A percentile compares a stretch with the other conserved stretches of the same genome.
These are phyloP conservation scores for Mucor indicus DNA, from an alignment of 371 early-diverging fungal genomes.

Conservation along the genomic window DNA sequence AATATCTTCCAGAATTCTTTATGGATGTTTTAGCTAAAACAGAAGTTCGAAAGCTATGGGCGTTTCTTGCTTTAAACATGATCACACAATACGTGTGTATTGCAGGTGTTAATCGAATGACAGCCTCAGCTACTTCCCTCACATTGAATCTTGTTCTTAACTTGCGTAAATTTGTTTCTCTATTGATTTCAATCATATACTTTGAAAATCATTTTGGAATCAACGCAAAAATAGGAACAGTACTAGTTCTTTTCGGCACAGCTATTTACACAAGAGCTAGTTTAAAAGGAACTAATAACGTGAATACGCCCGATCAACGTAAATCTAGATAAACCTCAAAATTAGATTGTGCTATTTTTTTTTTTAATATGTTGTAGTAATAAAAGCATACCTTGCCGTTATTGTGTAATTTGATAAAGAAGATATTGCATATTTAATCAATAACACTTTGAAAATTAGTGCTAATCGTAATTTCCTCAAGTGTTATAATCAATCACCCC, in stretches of 20 bases:
- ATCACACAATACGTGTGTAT: slow-evolving; percentile 85
- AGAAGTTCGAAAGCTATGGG: slow-evolving; percentile 65
- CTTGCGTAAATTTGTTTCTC: slow-evolving; percentile 79
- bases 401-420: too few relatives aligned
- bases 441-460: too few relatives aligned
- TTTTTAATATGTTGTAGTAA: too few relatives aligned
- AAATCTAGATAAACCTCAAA: too few relatives aligned
- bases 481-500: too few relatives aligned
- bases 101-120: slow-evolving; percentile 83
- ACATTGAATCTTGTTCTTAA: slow-evolving; percentile 87
- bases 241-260: slow-evolving; percentile 77
- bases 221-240: slow-evolving; percentile 65
- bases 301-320: too few relatives aligned
- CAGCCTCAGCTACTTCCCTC: slow-evolving; percentile 71
- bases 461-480: too few relatives aligned
- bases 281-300: too few relatives aligned
- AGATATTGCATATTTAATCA: too few relatives aligned
- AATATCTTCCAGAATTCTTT: slow-evolving; percentile 11
- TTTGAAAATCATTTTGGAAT: slow-evolving; percentile 75
- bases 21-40: slow-evolving; percentile 16
- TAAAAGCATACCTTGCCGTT: too few relatives aligned
- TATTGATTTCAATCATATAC: slow-evolving; percentile 74
- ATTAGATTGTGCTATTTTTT: too few relatives aligned
- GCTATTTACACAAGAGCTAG: too few relatives aligned
- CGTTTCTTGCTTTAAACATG: slow-evolving; percentile 65